These are phyloP conservation scores for Mycena vitilis DNA, from an alignment of 768 basidiomycete species.

Conservation along the genomic window DNA sequence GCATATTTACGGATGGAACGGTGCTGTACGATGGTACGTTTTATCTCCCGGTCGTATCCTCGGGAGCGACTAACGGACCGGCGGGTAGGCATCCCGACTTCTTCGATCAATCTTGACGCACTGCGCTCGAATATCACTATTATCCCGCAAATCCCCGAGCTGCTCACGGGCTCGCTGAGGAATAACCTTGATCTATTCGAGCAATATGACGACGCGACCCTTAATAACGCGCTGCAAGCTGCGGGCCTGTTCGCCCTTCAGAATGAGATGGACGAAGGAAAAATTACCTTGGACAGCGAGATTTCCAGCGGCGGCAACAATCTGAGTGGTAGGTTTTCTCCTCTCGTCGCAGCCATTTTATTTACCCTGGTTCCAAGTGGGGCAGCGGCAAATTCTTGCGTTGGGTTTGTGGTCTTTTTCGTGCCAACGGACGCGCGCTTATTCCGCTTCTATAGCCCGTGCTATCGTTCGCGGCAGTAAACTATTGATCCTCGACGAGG, in stretches of 20 bases:
- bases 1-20: constrained; percentile 66
- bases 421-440: background rate
- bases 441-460: constrained; percentile 19
- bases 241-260: constrained; percentile 44
- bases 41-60: no score
- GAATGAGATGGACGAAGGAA: constrained; percentile 27
- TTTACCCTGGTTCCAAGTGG: constrained; percentile 35
- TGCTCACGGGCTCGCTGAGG: constrained; percentile 55
- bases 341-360: no score
- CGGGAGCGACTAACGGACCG: no score
- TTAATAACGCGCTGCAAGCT: constrained; percentile 49
- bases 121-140: constrained; percentile 70
- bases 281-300: constrained; percentile 44
- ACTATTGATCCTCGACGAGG: constrained; percentile 37
- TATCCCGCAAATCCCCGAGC: constrained; percentile 60
- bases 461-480: constrained; percentile 38
- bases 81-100: constrained; percentile 39
- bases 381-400: constrained; percentile 62
- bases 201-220: constrained; percentile 53
- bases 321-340: constrained; percentile 35
- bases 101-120: constrained; percentile 63
- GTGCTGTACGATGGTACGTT: constrained; percentile 67
- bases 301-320: constrained; percentile 61
- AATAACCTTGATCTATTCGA: constrained; percentile 58
- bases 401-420: constrained; percentile 44